Evolutionary conservation across 768 basidiomycete species (phyloP), one percentile per base, ranked within the genome.

Genomic region (Lactarius trivialis): DNA sequence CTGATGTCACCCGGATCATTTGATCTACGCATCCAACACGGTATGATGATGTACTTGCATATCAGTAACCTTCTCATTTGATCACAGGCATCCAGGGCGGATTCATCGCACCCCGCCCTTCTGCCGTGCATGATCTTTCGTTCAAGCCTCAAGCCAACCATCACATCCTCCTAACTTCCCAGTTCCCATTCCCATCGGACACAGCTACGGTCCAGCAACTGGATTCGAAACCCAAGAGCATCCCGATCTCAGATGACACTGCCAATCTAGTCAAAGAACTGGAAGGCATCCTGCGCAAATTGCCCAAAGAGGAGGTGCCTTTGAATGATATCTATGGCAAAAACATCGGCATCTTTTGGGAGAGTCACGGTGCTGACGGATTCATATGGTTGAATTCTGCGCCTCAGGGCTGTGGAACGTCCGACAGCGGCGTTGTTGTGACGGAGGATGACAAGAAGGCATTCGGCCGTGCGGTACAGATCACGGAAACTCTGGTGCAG

Each of bases 251-350:
- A 7, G 66, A 70, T 4, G 67, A 76, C 60, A 73, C 72, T 34
- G 67, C 68, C 11, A 67, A 70, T 1, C 81, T 85, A 55, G 72
- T 89, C 50, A 76, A 79, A 26, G 86, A 86, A 69, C 77, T 92
- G 34, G 75, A 85, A 39, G 50, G 24, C 5, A 86, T 91, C 71
- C 72, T 92, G 60, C 82, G 83, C 70, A 66, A 69, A 0, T 66
- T 90, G 39, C 88, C 86, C 3, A 80, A 74, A 2, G 83, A 84
- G 69, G 52, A 67, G 1, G 81, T 84, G 32, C 79, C 80, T 0
- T 86, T 85, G 2, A 82, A 81, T 50, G 75, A 92, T 69, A 85
- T 91, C 57, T 92, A 92, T 65, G 85, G 85, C 1, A 64, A 83
- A 65, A 78, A 89, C 70, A 85, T 78, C 9, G 83, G 85, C 71